Evolutionary conservation across 1,139 yeast genomes (phyloP).

Genomic region (Candida sp.): DNA sequence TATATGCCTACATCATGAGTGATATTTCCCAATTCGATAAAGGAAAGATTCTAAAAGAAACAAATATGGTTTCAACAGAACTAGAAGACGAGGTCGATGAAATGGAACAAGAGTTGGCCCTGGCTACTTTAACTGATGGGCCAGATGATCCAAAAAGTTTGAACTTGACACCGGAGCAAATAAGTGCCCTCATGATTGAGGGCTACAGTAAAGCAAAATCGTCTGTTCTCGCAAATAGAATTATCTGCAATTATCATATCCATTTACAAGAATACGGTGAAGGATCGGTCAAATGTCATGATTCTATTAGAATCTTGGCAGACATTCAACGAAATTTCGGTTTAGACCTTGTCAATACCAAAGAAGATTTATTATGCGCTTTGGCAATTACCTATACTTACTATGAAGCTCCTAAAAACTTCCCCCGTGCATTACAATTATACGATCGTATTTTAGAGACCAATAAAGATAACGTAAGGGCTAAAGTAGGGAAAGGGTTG

Average conservation of each 20-base stretch:
- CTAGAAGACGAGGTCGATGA: slow-evolving; percentile 5
- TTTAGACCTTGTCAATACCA: slow-evolving; percentile 46
- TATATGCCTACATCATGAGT: slow-evolving; percentile 60
- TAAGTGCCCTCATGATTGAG: slow-evolving; percentile 49
- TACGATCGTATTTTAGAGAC: slow-evolving; percentile 59
- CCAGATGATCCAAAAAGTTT: slow-evolving; percentile 12
- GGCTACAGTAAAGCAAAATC: slow-evolving; percentile 48
- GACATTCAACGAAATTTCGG: slow-evolving; percentile 46
- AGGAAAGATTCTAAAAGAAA: slow-evolving; percentile 15
- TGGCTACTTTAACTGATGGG: slow-evolving; percentile 14
- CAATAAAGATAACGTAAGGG: slow-evolving; percentile 47
- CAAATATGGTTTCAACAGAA: slow-evolving; percentile 4
- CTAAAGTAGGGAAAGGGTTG: slow-evolving; percentile 79
- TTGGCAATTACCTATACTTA: slow-evolving; percentile 80
- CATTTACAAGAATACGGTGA: slow-evolving; percentile 61
- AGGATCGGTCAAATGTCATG: slow-evolving; percentile 58
- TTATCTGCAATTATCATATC: slow-evolving; percentile 59
- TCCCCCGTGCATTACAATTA: slow-evolving; percentile 65
- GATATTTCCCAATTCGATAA: slow-evolving; percentile 61
- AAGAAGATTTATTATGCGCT: slow-evolving; percentile 58
- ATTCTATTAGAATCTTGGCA: slow-evolving; percentile 59
- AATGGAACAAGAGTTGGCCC: slow-evolving; percentile 3
- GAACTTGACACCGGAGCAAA: slow-evolving; percentile 40
- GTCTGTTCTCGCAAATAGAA: slow-evolving; percentile 62
- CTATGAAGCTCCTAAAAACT: slow-evolving; percentile 88